These are phyloP conservation scores for Sporothrix luriei DNA, from an alignment of 2,329 filamentous ascomycete species.

Conservation along the genomic window DNA sequence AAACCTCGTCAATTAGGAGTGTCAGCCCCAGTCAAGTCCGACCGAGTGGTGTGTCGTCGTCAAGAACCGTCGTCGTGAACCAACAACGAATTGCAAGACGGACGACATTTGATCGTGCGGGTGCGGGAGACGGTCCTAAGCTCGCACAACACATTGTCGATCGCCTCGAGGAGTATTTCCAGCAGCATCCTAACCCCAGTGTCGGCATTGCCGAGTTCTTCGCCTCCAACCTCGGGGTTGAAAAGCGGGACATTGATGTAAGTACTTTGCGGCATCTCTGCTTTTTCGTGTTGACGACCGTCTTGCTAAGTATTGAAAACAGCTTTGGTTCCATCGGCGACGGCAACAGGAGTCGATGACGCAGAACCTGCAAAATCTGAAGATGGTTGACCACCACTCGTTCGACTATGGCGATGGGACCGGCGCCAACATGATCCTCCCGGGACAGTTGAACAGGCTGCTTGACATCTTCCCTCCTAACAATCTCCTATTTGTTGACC, in stretches of 20 bases:
- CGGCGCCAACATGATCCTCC: conserved; percentile 53
- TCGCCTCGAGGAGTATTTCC: conserved; percentile 58
- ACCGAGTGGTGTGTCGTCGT: background rate
- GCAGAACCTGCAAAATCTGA: conserved; percentile 51
- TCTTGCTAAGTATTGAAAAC: background rate
- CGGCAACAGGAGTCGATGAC: conserved; percentile 53
- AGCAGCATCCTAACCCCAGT: conserved; percentile 51
- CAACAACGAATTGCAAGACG: conserved; percentile 49
- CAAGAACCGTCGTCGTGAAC: conserved; percentile 50
- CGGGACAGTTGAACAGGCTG: conserved; percentile 54
- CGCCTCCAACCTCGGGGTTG: conserved; percentile 58
- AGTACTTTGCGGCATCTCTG: background rate
- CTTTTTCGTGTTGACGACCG: background rate
- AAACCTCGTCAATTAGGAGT: conserved; percentile 24
- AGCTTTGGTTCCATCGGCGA: conserved; percentile 57
- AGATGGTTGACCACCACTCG: conserved; percentile 45
- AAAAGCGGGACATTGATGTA: conserved; percentile 52
- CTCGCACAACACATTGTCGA: conserved; percentile 54
- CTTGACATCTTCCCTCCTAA: conserved; percentile 54
- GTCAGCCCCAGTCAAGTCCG: conserved; percentile 32
- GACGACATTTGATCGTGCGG: conserved; percentile 44
- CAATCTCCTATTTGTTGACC: conserved; percentile 54
- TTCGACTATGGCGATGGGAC: conserved; percentile 32
- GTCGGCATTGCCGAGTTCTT: conserved; percentile 56
- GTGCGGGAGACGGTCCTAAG: conserved; percentile 48